Evolutionary conservation across 2,329 filamentous ascomycete species (phyloP).

Genomic region (Metarhizium robertsii): DNA sequence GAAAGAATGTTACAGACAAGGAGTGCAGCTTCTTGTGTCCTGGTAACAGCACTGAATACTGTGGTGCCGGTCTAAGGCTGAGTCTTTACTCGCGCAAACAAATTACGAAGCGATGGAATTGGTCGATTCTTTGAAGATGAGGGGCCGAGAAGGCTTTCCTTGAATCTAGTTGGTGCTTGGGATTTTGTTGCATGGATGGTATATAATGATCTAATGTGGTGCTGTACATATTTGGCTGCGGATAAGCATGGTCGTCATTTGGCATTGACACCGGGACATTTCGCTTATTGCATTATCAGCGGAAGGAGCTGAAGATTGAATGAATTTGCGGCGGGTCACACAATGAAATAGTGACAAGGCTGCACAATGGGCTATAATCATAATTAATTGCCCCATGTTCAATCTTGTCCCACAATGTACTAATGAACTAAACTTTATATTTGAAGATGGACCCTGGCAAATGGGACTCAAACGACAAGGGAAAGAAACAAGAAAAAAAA

Average conservation of each 20-base stretch:
- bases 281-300: neutral
- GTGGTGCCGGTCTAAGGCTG: conserved; percentile 20
- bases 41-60: conserved; percentile 21
- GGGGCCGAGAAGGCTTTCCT: neutral
- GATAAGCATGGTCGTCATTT: neutral
- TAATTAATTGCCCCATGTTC: no score
- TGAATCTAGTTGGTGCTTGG: neutral
- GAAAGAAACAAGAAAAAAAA: no score
- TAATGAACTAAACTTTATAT: no score
- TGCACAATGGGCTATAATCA: neutral
- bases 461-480: no score
- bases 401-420: no score
- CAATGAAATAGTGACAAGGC: neutral
- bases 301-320: neutral
- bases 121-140: neutral
- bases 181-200: neutral
- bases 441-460: no score
- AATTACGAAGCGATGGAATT: neutral
- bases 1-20: conserved; percentile 18
- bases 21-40: conserved; percentile 26
- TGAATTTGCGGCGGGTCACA: neutral
- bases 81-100: conserved; percentile 19
- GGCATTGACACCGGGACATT: neutral
- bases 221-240: neutral
- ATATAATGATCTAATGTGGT: neutral